Conservation (phyloP, 208 protist species). For the Entamoeba histolytica region DNA sequence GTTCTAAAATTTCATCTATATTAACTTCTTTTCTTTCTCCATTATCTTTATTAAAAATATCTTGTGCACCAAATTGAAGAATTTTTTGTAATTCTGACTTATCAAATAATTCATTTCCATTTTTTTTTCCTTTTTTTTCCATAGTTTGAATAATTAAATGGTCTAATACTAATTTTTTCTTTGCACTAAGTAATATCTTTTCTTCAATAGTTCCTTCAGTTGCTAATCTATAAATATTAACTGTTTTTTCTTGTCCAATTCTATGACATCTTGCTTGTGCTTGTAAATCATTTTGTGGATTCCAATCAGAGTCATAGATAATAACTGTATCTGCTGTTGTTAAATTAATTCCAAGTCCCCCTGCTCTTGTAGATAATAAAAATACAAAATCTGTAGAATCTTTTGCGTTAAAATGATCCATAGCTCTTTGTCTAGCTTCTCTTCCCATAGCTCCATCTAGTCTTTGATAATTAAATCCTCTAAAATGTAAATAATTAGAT, state of each 20-base stretch:
- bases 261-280: conserved; percentile 62
- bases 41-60: neutral
- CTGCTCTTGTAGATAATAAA: conserved; percentile 44
- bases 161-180: neutral
- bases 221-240: conserved; percentile 56
- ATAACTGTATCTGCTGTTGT: conserved; percentile 49
- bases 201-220: conserved; percentile 53
- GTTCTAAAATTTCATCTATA: neutral
- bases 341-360: conserved; percentile 54
- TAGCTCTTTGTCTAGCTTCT: conserved; percentile 1
- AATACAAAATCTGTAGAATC: conserved; percentile 22
- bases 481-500: conserved; percentile 1
- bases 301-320: conserved; percentile 81
- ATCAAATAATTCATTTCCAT: neutral
- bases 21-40: neutral
- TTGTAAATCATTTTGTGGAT: conserved; percentile 84
- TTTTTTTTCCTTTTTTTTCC: neutral
- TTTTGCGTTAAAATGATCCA: conserved; percentile 10
- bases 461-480: conserved; percentile 1
- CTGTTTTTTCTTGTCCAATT: conserved; percentile 34
- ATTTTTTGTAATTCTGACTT: neutral
- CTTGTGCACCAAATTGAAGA: neutral
- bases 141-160: conserved; percentile 2
- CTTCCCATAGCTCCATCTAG: conserved; percentile 10
- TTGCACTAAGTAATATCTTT: conserved; percentile 53